Base-by-base conservation (phyloP, 2,329 filamentous ascomycete species). In the Exophiala xenobiotica region DNA sequence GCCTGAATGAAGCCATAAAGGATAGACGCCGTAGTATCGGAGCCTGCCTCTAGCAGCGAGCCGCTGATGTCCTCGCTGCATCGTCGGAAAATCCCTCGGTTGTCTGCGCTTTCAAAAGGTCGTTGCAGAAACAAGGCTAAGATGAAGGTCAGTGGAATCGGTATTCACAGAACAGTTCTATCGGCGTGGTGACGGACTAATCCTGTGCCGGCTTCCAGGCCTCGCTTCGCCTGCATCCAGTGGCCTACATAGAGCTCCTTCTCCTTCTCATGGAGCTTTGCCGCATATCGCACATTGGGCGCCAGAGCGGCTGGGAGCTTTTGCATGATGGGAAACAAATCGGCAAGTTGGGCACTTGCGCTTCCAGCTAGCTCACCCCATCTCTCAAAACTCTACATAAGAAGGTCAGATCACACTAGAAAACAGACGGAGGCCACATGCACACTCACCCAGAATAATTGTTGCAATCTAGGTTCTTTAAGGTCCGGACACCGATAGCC, bases 11-110 rank as follows among this genome's bases (percentile, higher is more conserved):
- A 74, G 6, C 65, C 68, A 26, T 69, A 63, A 3, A 78, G 65
- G 0, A 67, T 70, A 31, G 63, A 64, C 29, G 67, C 67, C 2
- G 70, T 73, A 2, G 74, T 78, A 59, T 74, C 75, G 7, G 69
- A 38, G 64, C 72, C 63, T 66, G 70, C 54, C 65, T 72, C 61
- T 14, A 75, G 63, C 16, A 68, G 66, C 0, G 67, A 68, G 19
- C 69, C 71, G 16, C 69, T 14, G 61, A 72, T 43, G 39, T 55
- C 52, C 16, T 42, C n/a, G 49, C 53, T 27, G 23, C 26, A 20
- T 52, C 53, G 24, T 55, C 53, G 7, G 48, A 38, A 12, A 55
- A 52, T n/a, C 39, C 42, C 4, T 48, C 53, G 20, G 38, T 38
- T 44, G 52, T 26, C 35, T 55, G 53, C 12, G 23, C 43, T 35